Percentiles rank a stretch among this genome's conserved stretches.
phyloP scores from a whole-genome alignment of 768 basidiomycete species.

The Suillus weaverae region DNA sequence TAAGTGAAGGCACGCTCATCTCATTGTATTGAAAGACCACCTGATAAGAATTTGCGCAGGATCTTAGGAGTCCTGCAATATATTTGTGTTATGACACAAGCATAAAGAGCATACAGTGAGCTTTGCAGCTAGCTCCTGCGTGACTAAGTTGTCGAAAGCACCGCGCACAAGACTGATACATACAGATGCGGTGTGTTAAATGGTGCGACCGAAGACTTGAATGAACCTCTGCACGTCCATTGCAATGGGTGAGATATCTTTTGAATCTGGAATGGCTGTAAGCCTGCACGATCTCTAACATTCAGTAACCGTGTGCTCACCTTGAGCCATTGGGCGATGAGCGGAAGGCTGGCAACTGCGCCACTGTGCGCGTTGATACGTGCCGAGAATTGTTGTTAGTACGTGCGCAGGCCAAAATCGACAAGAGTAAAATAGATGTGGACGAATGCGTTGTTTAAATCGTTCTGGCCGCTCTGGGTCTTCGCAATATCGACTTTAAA shows the following conservation, averaged over 20 bases:
- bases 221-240: too few species aligned
- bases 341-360: background rate
- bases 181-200: background rate
- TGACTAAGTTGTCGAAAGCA: too few species aligned
- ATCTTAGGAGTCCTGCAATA: conserved; percentile 48
- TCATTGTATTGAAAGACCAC: conserved; percentile 72
- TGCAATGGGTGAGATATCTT: too few species aligned
- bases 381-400: background rate
- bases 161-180: background rate
- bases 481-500: too few species aligned
- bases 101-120: background rate
- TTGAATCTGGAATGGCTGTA: too few species aligned
- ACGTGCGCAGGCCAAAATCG: background rate
- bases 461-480: too few species aligned
- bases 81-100: background rate
- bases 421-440: background rate
- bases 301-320: background rate
- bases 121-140: background rate
- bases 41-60: conserved; percentile 76
- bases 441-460: too few species aligned
- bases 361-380: too few species aligned
- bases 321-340: background rate
- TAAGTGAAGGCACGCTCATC: conserved; percentile 39
- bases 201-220: too few species aligned
- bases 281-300: too few species aligned